These are phyloP conservation scores for Leucocoprinus birnbaumii DNA, from an alignment of 768 basidiomycete species.

Conservation along the genomic window DNA sequence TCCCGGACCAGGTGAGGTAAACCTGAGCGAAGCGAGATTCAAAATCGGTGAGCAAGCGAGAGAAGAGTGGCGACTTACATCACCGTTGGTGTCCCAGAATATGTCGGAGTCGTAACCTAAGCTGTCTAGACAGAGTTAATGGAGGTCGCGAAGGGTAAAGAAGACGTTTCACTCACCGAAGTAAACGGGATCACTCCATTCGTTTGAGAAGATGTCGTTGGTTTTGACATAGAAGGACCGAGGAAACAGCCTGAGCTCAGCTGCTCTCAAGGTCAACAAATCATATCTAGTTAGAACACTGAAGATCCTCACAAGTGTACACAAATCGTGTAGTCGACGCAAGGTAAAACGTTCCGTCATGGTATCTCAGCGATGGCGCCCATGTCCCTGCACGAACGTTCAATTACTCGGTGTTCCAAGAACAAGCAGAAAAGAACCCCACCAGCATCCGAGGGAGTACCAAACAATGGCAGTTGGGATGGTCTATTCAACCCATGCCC, in stretches of 20 bases:
- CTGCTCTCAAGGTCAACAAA: conserved; percentile 6
- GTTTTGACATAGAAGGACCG: conserved; percentile 38
- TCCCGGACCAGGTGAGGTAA: conserved; percentile 35
- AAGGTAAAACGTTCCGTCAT: conserved; percentile 32
- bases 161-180: conserved; percentile 23
- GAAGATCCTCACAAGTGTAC: conserved; percentile 28
- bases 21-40: conserved; percentile 20
- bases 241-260: conserved; percentile 34
- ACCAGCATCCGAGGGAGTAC: conserved; percentile 37
- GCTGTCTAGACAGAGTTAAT: conserved; percentile 21
- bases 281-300: neutral
- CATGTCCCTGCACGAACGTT: conserved; percentile 24
- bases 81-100: conserved; percentile 39
- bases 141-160: neutral
- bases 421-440: conserved; percentile 3
- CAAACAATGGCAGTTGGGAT: conserved; percentile 31
- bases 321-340: conserved; percentile 34
- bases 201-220: conserved; percentile 32
- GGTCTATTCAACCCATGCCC: conserved; percentile 34
- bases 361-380: conserved; percentile 34
- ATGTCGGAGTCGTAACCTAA: conserved; percentile 37
- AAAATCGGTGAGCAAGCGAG: neutral
- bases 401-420: neutral
- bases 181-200: conserved; percentile 39
- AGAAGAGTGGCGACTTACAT: conserved; percentile 18